These are phyloP conservation scores for Saccharomycopsis javanensis DNA, from an alignment of 805 yeast genomes.

Conservation along the genomic window DNA sequence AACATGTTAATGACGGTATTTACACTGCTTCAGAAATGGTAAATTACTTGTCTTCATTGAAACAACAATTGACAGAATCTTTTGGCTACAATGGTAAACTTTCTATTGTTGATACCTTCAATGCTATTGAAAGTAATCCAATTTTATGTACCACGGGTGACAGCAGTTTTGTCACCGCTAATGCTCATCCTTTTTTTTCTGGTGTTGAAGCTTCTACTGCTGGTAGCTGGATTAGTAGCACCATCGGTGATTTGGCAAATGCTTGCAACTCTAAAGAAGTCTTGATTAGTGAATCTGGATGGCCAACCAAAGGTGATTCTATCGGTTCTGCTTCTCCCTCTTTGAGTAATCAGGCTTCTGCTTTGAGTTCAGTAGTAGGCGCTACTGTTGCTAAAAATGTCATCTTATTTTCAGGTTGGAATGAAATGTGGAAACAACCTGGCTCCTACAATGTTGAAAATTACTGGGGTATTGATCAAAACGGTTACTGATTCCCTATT, in stretches of 20 bases:
- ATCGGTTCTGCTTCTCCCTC: conserved; percentile 82
- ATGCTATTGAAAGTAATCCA: conserved; percentile 90
- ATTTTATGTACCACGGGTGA: conserved; percentile 57
- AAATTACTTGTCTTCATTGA: conserved; percentile 54
- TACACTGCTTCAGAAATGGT: conserved; percentile 65
- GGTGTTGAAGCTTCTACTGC: conserved; percentile 72
- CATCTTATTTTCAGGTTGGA: conserved; percentile 73
- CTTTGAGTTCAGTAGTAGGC: conserved; percentile 66
- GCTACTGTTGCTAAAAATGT: conserved; percentile 59
- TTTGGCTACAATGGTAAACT: conserved; percentile 90
- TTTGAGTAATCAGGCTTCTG: conserved; percentile 55
- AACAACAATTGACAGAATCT: conserved; percentile 49
- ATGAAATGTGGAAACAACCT: conserved; percentile 78
- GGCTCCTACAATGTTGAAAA: conserved; percentile 66
- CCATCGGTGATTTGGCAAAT: not conserved
- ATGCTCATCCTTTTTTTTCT: conserved; percentile 96
- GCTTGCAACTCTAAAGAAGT: conserved; percentile 36
- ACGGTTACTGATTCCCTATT: not conserved
- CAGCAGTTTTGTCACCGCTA: conserved; percentile 90
- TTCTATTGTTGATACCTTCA: conserved; percentile 91
- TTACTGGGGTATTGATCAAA: conserved; percentile 64
- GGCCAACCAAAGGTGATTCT: conserved; percentile 86
- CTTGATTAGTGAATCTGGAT: conserved; percentile 86
- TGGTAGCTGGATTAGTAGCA: conserved; percentile 58
- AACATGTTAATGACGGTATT: conserved; percentile 79